Evolutionary conservation across 768 basidiomycete species (phyloP).

Genomic region (Boletus coccyginus): DNA sequence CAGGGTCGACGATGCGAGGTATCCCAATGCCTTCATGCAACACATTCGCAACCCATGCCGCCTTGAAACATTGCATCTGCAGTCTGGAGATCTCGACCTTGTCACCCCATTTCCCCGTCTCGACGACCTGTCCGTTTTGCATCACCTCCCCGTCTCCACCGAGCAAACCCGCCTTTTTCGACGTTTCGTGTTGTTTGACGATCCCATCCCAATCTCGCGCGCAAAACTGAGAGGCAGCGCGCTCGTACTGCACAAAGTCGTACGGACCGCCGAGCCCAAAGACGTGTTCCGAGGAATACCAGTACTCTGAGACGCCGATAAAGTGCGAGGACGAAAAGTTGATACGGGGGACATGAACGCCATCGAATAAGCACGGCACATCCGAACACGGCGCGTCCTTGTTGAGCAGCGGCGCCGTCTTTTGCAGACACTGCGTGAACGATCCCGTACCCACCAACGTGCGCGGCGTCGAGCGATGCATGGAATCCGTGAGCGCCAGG

Average conservation of each 20-base stretch:
- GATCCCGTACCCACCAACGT: constrained; percentile 83
- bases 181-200: constrained; percentile 56
- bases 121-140: constrained; percentile 57
- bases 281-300: constrained; percentile 98
- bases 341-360: constrained; percentile 89
- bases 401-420: constrained; percentile 77
- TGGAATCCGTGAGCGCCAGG: constrained; percentile 56
- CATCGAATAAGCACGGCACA: constrained; percentile 89
- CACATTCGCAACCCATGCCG: constrained; percentile 96
- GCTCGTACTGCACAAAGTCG: constrained; percentile 95
- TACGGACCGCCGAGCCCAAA: constrained; percentile 94
- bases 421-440: constrained; percentile 77
- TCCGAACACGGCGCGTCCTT: constrained; percentile 81
- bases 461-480: constrained; percentile 52
- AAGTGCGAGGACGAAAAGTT: constrained; percentile 93
- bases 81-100: constrained; percentile 80
- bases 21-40: constrained; percentile 95
- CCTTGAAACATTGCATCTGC: constrained; percentile 99
- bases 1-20: constrained; percentile 84
- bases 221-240: constrained; percentile 87
- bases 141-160: constrained; percentile 68
- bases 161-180: constrained; percentile 46
- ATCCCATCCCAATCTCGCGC: constrained; percentile 75
- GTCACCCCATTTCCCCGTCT: constrained; percentile 65
- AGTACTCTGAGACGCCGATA: constrained; percentile 98